phyloP scores from a whole-genome alignment of 345 rosid genomes.

The Erodium maritimum region DNA sequence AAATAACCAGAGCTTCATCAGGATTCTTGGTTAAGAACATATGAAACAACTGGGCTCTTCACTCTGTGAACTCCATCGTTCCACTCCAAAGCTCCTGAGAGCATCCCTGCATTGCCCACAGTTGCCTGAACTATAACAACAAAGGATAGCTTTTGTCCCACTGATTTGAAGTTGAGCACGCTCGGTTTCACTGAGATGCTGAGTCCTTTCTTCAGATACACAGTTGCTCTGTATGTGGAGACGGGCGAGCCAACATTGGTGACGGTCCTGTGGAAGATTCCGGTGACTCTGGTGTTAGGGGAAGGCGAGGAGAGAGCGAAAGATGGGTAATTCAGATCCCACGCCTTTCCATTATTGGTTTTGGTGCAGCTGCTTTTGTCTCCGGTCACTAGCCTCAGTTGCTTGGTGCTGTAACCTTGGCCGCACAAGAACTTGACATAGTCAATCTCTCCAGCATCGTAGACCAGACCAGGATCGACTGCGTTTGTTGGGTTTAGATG shows the following conservation, averaged over 20 bases:
- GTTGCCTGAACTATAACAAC: constrained; percentile 12
- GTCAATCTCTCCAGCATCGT: constrained; percentile 31
- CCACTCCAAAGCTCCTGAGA: constrained; percentile 27
- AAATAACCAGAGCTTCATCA: background rate
- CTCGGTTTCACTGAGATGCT: constrained; percentile 18
- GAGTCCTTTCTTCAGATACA: constrained; percentile 11
- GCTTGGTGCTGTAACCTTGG: constrained; percentile 15
- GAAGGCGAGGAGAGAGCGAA: constrained; percentile 17
- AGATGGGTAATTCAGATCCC: constrained; percentile 35
- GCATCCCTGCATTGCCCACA: background rate
- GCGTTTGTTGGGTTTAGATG: constrained; percentile 25
- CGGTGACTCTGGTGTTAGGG: background rate
- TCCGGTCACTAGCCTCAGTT: constrained; percentile 16
- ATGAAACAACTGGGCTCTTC: constrained; percentile 28
- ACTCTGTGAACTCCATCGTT: constrained; percentile 26
- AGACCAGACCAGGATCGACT: constrained; percentile 22
- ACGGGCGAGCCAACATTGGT: constrained; percentile 24
- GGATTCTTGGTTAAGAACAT: background rate
- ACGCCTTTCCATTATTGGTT: constrained; percentile 10
- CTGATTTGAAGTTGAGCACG: constrained; percentile 12
- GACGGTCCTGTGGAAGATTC: constrained; percentile 20
- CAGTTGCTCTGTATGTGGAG: constrained; percentile 19
- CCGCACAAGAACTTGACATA: constrained; percentile 32
- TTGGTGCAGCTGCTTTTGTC: constrained; percentile 17
- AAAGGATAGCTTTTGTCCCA: constrained; percentile 16